These are phyloP conservation scores for Aspergillus fumigatus DNA, from an alignment of 2,329 filamentous ascomycete species.

Conservation along the genomic window DNA sequence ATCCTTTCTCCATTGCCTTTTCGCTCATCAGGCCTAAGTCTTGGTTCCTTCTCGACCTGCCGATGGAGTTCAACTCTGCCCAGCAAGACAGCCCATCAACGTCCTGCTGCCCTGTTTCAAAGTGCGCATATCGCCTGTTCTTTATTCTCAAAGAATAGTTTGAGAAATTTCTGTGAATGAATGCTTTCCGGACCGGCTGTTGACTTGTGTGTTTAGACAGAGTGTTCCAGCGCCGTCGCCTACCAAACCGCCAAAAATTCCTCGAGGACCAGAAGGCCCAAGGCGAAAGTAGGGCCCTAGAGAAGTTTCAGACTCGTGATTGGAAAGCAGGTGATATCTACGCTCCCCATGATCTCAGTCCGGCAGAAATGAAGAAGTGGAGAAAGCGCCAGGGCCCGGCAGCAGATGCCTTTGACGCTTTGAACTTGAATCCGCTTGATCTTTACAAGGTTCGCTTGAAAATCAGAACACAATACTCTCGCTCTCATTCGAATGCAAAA, in stretches of 20 bases:
- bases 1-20: constrained; percentile 25
- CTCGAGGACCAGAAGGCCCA: constrained; percentile 34
- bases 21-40: constrained; percentile 20
- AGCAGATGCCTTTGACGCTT: constrained; percentile 70
- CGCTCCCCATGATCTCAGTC: constrained; percentile 78
- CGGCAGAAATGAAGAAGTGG: constrained; percentile 78
- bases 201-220: constrained; percentile 15
- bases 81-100: constrained; percentile 24
- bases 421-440: constrained; percentile 74
- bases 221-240: constrained; percentile 20
- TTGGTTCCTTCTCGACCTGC: constrained; percentile 19
- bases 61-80: constrained; percentile 33
- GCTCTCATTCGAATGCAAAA: not conserved
- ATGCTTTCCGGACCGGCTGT: not conserved
- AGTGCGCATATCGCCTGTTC: not conserved
- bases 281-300: constrained; percentile 35
- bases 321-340: constrained; percentile 83
- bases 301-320: constrained; percentile 52
- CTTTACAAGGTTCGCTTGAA: constrained; percentile 71
- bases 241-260: constrained; percentile 29
- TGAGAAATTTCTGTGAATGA: too few relatives aligned
- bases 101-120: constrained; percentile 8
- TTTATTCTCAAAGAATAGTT: not conserved
- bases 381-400: constrained; percentile 52
- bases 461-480: not conserved